A percentile compares a stretch with the other conserved stretches of the same genome.
Evolutionary conservation across 805 yeast species (phyloP).

Genomic region (Saccharomycopsis oosterbeekiorum): DNA sequence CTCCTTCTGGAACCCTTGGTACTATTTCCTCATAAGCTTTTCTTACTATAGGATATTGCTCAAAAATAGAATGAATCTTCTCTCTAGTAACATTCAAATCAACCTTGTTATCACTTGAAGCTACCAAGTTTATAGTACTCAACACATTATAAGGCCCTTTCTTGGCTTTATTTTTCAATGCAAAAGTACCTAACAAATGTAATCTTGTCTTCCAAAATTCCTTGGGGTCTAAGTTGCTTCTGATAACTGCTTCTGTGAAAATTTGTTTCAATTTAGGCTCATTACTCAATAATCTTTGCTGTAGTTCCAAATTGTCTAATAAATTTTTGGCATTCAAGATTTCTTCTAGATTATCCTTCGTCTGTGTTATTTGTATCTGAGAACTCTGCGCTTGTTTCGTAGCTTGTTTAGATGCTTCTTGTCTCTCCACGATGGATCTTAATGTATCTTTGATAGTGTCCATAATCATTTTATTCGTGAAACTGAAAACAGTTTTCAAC

Average conservation of each 20-base stretch:
- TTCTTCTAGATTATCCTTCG: slow-evolving; percentile 27
- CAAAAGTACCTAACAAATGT: slow-evolving; percentile 73
- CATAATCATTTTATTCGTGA: slow-evolving; percentile 67
- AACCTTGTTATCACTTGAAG: slow-evolving; percentile 85
- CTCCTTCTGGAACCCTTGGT: slow-evolving; percentile 81
- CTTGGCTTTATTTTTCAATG: slow-evolving; percentile 74
- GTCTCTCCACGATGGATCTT: slow-evolving; percentile 60
- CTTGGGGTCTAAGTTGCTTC: slow-evolving; percentile 61
- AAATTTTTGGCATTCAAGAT: slow-evolving; percentile 49
- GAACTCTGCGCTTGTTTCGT: slow-evolving; percentile 5
- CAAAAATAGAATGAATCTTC: slow-evolving; percentile 79
- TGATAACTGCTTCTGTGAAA: slow-evolving; percentile 82
- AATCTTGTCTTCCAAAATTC: slow-evolving; percentile 85
- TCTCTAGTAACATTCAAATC: slow-evolving; percentile 89
- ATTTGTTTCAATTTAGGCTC: slow-evolving; percentile 60
- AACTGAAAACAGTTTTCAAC: slow-evolving; percentile 41
- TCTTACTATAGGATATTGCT: slow-evolving; percentile 85
- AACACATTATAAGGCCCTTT: slow-evolving; percentile 90
- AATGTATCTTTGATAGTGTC: slow-evolving; percentile 58
- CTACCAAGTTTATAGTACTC: slow-evolving; percentile 88
- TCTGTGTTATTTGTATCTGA: slow-evolving; percentile 6
- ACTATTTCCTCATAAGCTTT: slow-evolving; percentile 86
- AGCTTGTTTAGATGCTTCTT: slow-evolving; percentile 31
- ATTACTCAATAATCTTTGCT: slow-evolving; percentile 63
- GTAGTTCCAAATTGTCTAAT: slow-evolving; percentile 63